Base-by-base conservation (phyloP, 2,329 filamentous ascomycete genomes). In the Stagonosporopsis tanaceti region DNA sequence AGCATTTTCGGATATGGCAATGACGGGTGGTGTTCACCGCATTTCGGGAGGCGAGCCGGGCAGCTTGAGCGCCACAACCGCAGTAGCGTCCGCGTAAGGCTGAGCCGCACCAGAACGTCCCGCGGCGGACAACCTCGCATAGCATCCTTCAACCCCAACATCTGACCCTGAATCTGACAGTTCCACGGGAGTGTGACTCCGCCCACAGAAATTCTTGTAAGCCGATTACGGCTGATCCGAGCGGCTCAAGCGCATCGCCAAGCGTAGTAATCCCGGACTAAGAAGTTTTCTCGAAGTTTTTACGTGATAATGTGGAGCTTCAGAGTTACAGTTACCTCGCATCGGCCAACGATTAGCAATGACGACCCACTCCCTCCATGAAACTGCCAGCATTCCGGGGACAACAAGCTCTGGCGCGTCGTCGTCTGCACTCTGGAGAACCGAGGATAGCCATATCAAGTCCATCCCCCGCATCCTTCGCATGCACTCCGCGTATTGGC, bases 251-350 rank as follows among this genome's bases (percentile, higher is more conserved):
- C 56, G 58, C 50, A 24, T 24, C 59, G 65, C 64, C 64, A 67
- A 69, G 66, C 58, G 42, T 50, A 48, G 40, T 48, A 55, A 63
- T 47, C 50, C 61, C 58, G 66, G 62, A 35, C 50, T 42, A 62
- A 57, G 59, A 66, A 63, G 50, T 65, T 67, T 70, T 68, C 61
- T 61, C 39, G 63, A 70, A 70, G 63, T 65, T 69, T 69, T 71
- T 70, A 67, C 65, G 63, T 70, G 53, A 71, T 54, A 63, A 67
- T 70, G 69, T 72, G 70, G 70, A 68, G 60, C 68, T 40, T 34
- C 25, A 30, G 58, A 53, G 61, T 65, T 45, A 61, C 61, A 51
- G 59, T 61, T 56, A 57, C 65, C 58, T 66, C 57, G 53, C 55
- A 59, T 42, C 52, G 55, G 51, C 58, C 54, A 61, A 60, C 68